phyloP scores from a whole-genome alignment of 768 basidiomycete species.

The Podaxis sp. region DNA sequence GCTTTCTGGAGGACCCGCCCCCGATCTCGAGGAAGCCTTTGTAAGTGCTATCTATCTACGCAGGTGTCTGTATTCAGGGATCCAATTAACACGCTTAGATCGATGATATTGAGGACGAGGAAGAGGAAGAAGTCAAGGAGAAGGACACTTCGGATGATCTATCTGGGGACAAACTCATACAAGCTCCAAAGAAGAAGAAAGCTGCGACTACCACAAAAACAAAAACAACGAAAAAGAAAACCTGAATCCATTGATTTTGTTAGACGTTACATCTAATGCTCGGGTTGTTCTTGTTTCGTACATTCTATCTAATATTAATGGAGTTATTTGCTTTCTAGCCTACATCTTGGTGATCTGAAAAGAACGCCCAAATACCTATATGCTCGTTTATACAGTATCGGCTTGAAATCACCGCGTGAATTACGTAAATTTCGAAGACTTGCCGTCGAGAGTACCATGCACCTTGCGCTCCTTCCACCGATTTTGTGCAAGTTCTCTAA shows the following conservation, averaged over 20 bases:
- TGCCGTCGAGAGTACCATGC: neutral
- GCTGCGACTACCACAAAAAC: conserved; percentile 20
- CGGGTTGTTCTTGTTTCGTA: neutral
- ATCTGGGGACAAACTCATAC: conserved; percentile 58
- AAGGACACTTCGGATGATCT: conserved; percentile 43
- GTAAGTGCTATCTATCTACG: conserved; percentile 29
- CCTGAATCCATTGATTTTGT: neutral
- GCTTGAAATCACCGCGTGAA: no score
- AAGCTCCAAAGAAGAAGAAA: conserved; percentile 48
- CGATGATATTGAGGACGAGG: conserved; percentile 33
- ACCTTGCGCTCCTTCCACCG: neutral
- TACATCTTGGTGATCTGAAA: neutral
- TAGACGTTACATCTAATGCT: neutral
- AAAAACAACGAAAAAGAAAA: conserved; percentile 17
- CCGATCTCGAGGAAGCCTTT: conserved; percentile 91
- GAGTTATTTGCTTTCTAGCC: neutral
- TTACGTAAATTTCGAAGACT: no score
- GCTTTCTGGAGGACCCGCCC: conserved; percentile 67
- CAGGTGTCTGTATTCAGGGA: conserved; percentile 4
- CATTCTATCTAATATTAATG: neutral
- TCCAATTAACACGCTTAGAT: conserved; percentile 18
- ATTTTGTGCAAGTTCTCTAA: neutral
- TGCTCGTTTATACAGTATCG: no score
- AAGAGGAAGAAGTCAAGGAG: conserved; percentile 34
- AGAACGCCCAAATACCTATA: neutral